Conservation (phyloP, 768 basidiomycete species). For the Termitomyces sp. region DNA sequence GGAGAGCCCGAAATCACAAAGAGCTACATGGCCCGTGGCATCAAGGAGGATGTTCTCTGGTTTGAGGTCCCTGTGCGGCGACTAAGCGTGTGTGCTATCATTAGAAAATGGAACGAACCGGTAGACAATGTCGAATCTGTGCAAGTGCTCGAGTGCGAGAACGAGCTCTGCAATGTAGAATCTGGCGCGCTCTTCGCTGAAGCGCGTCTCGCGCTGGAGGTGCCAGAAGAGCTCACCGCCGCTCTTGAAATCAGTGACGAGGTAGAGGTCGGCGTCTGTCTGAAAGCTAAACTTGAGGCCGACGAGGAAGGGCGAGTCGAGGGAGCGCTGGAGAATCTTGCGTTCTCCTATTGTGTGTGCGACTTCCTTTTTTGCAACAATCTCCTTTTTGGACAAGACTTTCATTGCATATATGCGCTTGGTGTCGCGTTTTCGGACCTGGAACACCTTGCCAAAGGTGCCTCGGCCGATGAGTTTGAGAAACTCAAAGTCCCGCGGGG, state of each 20-base stretch:
- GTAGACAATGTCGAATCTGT: constrained; percentile 95
- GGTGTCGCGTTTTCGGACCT: constrained; percentile 97
- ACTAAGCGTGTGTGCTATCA: background rate
- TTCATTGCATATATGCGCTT: constrained; percentile 99
- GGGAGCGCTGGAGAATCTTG: constrained; percentile 91
- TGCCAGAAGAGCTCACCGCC: constrained; percentile 99
- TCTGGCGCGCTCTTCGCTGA: constrained; percentile 86
- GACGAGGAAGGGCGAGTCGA: constrained; percentile 95
- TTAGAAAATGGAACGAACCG: constrained; percentile 46
- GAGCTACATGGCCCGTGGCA: constrained; percentile 95
- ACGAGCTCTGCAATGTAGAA: constrained; percentile 98
- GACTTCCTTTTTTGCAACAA: constrained; percentile 98
- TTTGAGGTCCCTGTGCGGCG: constrained; percentile 72
- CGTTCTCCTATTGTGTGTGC: constrained; percentile 99
- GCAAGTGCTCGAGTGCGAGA: constrained; percentile 92
- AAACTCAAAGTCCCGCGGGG: constrained; percentile 97
- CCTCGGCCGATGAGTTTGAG: constrained; percentile 98
- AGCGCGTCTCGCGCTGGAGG: constrained; percentile 91
- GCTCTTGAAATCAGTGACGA: constrained; percentile 98
- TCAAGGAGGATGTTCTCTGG: constrained; percentile 98
- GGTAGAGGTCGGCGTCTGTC: constrained; percentile 89
- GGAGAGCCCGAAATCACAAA: constrained; percentile 97
- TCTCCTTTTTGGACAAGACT: constrained; percentile 97
- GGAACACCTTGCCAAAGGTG: constrained; percentile 98
- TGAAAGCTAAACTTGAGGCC: constrained; percentile 99